Base-by-base conservation (phyloP, 371 early-diverging fungal genomes). In the Rhizomucor miehei region DNA sequence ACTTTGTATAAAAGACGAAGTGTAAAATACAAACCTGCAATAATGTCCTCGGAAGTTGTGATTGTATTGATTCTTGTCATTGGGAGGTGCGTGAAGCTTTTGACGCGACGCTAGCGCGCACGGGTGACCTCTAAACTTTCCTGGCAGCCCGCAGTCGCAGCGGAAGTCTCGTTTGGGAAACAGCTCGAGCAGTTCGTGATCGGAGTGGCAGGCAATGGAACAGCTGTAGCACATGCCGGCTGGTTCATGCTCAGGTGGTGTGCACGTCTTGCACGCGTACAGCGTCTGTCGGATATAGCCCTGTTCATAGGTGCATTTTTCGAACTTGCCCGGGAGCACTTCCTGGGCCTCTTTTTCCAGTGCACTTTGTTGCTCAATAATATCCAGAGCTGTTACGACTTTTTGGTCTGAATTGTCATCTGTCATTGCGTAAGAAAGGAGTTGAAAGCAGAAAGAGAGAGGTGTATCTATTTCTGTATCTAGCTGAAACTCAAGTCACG, bases 231-330 rank as follows among this genome's bases (percentile, higher is more conserved):
- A 92, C 62, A 92, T 84, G 14, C 86, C 88, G 10, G 88, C 88
- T 0, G 76, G 75, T 21, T 69, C 66, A n/a, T 57, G 48, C 14
- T 66, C 51, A n/a, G 66, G 59, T 35, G 35, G 35, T 21, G 62
- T 65, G 67, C 95, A 94, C 1, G 93, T 92, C 52, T 85, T 69
- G 63, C 95, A 95, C 2, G 90, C 83, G 67, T 89, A 95, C n/a
- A 93, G 77, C 0, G 81, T 74, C 60, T 95, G 94, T 43, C 83
- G 82, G 43, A 93, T 75, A 60, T 89, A 86, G 8, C 94, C 93
- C 51, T 77, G 57, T 51, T 75, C 75, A 65, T 78, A 89, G 1
- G 92, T 89, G 58, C 95, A 94, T 51, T 76, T 58, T 63, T 91
- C 90, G 61, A 91, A 88, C 40, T 84, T 85, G 23, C 85, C 83